A percentile compares a stretch with the other conserved stretches of the same genome.
Evolutionary conservation across 768 basidiomycete genomes (phyloP).

Genomic region (Suillus alpinus): DNA sequence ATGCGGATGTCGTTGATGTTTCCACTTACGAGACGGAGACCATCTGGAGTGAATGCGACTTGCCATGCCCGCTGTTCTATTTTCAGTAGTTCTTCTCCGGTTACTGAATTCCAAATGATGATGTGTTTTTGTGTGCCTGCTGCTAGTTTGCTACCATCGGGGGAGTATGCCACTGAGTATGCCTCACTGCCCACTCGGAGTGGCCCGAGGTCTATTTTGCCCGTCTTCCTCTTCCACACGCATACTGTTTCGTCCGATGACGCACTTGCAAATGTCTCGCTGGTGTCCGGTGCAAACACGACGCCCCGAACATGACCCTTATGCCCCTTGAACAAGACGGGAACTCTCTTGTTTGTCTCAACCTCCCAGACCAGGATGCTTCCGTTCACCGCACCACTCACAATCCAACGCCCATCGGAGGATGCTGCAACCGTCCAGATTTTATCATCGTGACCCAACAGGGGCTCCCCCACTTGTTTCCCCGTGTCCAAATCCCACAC

Average conservation of each 20-base stretch:
- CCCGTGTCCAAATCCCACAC: neutral
- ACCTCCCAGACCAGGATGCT: neutral
- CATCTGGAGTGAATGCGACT: no score
- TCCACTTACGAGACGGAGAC: no score
- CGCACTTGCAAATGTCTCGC: neutral
- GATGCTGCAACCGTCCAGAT: neutral
- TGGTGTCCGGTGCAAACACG: neutral
- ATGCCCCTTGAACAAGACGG: neutral
- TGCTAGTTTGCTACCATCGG: neutral
- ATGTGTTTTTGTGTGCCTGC: neutral
- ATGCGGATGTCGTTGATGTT: accelerated
- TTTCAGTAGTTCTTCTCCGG: neutral
- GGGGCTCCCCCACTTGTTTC: neutral
- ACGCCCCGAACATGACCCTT: accelerated
- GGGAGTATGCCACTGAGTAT: neutral
- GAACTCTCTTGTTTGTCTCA: neutral
- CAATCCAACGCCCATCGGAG: neutral
- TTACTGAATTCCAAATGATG: neutral
- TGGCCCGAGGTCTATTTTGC: neutral
- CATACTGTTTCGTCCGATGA: neutral
- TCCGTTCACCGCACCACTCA: neutral
- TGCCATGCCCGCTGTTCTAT: neutral
- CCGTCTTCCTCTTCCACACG: neutral
- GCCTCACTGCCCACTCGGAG: accelerated
- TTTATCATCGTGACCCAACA: neutral